Base-by-base conservation (phyloP, 139 green algal species). In the Astrephomene gubernaculifera region DNA sequence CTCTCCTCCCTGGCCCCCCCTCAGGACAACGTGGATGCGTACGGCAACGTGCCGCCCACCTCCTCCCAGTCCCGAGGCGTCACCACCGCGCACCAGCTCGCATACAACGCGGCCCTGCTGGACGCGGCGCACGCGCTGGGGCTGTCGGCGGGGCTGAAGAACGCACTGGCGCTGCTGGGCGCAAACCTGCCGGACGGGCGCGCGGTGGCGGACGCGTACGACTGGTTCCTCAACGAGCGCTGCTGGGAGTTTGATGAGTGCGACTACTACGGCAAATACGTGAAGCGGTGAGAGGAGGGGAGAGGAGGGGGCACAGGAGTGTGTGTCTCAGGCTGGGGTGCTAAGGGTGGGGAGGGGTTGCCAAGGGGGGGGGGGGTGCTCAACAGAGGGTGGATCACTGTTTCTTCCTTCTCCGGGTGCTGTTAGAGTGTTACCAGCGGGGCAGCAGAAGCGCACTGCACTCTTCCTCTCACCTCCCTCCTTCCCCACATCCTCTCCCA, bases 11-110 rank as follows among this genome's bases (percentile, higher is more conserved):
- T 31, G 21, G 22, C 8, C 19, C 24, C 21, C 21, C 6, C 68
- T 1, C 74, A 82, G 79, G 79, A 85, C 79, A 85, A 85, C 22
- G 79, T 85, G 27, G 79, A 85, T 49, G 22, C 63, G n/a, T 85
- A 85, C 79, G 44, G 68, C 65, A 85, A 85, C 43, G 79, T 85
- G 22, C 33, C 64, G 29, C 10, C 4, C 38, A 57, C 36, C 2
- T 3, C 54, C 2, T n/a, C 31, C 4, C 6, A 24, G 24, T 29
- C 57, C n/a, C 74, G 74, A 17, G 74, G 74, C 35, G 74, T 82
- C 31, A 82, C 74, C 10, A 9, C 36, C 6, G 38, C 36, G 27
- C 54, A 82, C 8, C 54, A 82, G 54, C 74, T 82, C 24, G 38
- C 36, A 2, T 82, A 61, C 74, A 82, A 82, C 38, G 38, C 4